Evolutionary conservation across 2,329 filamentous ascomycete genomes (phyloP), one percentile per base, ranked within the genome.

Genomic region (Ilyonectria destructans): DNA sequence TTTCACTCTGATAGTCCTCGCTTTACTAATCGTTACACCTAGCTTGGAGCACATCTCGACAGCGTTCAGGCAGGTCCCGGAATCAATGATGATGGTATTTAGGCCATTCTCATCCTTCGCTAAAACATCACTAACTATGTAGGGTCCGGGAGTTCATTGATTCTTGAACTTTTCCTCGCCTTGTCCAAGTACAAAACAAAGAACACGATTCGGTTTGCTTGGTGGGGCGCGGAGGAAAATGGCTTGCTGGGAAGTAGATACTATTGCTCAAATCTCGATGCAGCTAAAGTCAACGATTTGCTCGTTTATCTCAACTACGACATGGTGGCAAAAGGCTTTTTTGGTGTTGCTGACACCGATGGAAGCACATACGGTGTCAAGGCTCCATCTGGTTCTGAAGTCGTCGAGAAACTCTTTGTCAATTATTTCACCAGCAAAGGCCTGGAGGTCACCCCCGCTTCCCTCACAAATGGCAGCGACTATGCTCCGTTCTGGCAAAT

Each of bases 381-480:
- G 17, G 81, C 78, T 0, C 75, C 79, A 2, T 55, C 62, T 9
- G 75, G 75, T 1, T 77, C 75, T 0, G 74, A 77, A 9, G 75
- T 77, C 7, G 75, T 77, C 0, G 73, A 74, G 58, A 72, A 71
- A 58, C 64, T 74, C 55, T 74, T 64, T 4, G 21, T 72, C 1
- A 74, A 80, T 4, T 80, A 77, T 29, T 72, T 81, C 13, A 71
- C 66, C 1, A 64, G 76, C 7, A 64, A 79, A 64, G 82, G 82
- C 12, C 72, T 80, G n/a, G 70, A 78, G 29, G 75, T 77, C 4
- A 70, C 66, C 0, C 73, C 70, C 3, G 65, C 71, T 3, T 59
- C 58, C 9, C 65, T 76, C n/a, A 73, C 67, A 62, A 88, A 87
- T 9, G 85, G 72, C 10, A 74, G 72, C 55, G 72, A 74, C 5